These are phyloP conservation scores for Zygnema circumcarinatum DNA, from an alignment of 139 green algal species.

Conservation along the genomic window DNA sequence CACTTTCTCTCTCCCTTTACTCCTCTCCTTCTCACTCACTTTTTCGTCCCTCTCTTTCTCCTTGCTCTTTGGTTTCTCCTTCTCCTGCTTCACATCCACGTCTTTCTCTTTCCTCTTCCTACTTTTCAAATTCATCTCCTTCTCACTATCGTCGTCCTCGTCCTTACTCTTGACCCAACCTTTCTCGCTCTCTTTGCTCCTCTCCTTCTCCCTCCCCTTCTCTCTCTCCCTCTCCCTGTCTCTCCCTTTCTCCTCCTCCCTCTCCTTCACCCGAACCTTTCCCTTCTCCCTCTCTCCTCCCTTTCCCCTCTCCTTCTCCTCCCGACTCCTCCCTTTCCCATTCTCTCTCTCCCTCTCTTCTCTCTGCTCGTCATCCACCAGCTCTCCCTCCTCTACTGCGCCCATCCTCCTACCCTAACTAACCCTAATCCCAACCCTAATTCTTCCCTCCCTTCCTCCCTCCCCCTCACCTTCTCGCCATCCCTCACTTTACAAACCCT, in stretches of 20 bases:
- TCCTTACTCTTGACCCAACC: background rate
- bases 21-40: background rate
- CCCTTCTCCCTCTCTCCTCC: background rate
- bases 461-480: no score
- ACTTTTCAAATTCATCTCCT: background rate
- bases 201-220: slow-evolving; percentile 2
- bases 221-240: background rate
- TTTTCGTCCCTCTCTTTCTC: slow-evolving; percentile 6
- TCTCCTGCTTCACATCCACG: background rate
- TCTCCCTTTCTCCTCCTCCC: background rate
- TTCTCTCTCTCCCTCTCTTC: no score
- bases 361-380: background rate
- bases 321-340: background rate
- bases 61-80: slow-evolving; percentile 3
- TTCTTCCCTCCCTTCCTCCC: no score
- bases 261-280: background rate
- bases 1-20: slow-evolving; percentile 15
- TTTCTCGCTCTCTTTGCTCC: no score
- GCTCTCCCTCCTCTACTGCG: no score
- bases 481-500: no score
- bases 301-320: background rate
- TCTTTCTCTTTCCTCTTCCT: background rate
- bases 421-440: no score
- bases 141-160: background rate
- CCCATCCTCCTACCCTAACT: no score